A percentile compares a stretch with the other conserved stretches of the same genome.
phyloP scores from a whole-genome alignment of 371 early-diverging fungal genomes.

The Sporodiniella umbellata region DNA sequence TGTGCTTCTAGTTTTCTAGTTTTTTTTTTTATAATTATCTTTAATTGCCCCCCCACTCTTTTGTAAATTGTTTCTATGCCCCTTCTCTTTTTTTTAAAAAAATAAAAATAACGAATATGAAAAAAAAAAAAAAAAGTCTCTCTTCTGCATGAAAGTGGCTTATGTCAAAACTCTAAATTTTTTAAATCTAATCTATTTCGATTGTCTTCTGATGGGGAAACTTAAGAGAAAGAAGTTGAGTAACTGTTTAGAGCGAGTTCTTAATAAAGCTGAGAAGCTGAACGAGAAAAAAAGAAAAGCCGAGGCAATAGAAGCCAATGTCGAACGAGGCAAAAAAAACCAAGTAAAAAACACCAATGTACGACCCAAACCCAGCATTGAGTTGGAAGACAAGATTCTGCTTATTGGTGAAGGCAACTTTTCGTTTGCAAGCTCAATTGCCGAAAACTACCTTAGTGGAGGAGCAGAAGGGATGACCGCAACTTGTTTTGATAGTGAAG shows the following conservation, averaged over 20 bases:
- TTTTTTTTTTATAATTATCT: background rate
- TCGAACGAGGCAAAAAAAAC: constrained; percentile 17
- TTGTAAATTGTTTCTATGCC: too few relatives aligned
- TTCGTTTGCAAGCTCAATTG: constrained; percentile 75
- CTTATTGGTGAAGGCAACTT: constrained; percentile 86
- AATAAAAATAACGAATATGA: too few relatives aligned
- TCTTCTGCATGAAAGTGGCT: background rate
- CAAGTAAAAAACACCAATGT: constrained; percentile 6
- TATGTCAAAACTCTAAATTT: background rate
- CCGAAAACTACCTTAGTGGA: constrained; percentile 43
- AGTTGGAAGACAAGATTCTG: constrained; percentile 53
- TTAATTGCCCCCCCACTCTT: too few relatives aligned
- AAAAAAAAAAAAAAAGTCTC: too few relatives aligned
- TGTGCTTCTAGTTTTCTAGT: constrained; percentile 46
- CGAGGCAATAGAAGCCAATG: constrained; percentile 7
- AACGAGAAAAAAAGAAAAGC: constrained; percentile 9
- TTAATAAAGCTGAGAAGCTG: constrained; percentile 12
- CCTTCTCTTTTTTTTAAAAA: too few relatives aligned
- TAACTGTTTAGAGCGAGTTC: constrained; percentile 11
- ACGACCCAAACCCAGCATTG: constrained; percentile 33
- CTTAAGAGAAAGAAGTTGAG: constrained; percentile 17
- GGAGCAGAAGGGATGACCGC: constrained; percentile 64
- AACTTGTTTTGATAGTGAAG: constrained; percentile 75
- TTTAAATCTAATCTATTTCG: background rate
- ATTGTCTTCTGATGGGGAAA: constrained; percentile 14